These are phyloP conservation scores for Aspergillus tanneri DNA, from an alignment of 2,329 filamentous ascomycete species.

Conservation along the genomic window DNA sequence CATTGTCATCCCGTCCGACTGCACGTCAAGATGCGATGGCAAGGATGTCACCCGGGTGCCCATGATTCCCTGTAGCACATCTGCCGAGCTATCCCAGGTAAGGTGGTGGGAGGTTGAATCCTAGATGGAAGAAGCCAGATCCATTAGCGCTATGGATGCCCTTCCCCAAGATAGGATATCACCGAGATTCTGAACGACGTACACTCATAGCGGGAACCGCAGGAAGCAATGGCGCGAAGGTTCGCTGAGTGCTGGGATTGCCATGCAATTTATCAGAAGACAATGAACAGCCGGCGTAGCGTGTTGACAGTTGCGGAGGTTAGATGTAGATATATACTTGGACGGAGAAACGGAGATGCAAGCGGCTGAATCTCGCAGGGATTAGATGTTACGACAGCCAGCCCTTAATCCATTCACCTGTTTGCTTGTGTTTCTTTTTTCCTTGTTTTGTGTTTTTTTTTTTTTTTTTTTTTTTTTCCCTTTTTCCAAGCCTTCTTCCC, in stretches of 20 bases:
- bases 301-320: background rate
- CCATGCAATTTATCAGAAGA: background rate
- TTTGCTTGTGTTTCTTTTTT: background rate
- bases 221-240: background rate
- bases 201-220: constrained; percentile 18
- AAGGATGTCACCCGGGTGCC: constrained; percentile 13
- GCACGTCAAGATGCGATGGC: constrained; percentile 14
- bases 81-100: constrained; percentile 26
- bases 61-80: constrained; percentile 37
- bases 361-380: constrained; percentile 1
- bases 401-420: background rate
- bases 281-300: background rate
- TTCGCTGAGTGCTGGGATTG: background rate
- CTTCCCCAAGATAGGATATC: background rate
- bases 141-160: background rate
- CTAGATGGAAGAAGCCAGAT: constrained; percentile 9
- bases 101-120: constrained; percentile 11
- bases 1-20: constrained; percentile 12
- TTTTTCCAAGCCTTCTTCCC: too few species aligned
- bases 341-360: background rate
- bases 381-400: constrained; percentile 1
- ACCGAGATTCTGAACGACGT: constrained; percentile 8
- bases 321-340: constrained; percentile 5
- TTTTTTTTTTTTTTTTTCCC: background rate
- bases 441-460: background rate